These are phyloP conservation scores for Coniferiporia sulphurascens DNA, from an alignment of 1,284 basidiomycete species.

Conservation along the genomic window DNA sequence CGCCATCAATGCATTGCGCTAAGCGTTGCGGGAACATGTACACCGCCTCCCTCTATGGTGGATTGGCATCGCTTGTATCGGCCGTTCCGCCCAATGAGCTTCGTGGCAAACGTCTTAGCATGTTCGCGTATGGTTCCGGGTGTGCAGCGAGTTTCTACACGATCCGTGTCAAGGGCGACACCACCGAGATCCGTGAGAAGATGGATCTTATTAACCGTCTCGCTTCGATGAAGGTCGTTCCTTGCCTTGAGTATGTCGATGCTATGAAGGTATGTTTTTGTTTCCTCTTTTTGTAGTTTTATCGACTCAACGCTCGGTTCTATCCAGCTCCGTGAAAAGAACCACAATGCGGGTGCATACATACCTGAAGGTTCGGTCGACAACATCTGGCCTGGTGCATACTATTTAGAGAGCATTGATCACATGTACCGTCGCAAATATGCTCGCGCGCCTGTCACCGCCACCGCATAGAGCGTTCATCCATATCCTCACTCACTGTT, in stretches of 20 bases:
- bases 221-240: slow-evolving; percentile 84
- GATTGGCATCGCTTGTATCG: slow-evolving; percentile 80
- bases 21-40: slow-evolving; percentile 97
- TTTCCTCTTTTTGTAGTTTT: neutral
- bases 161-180: slow-evolving; percentile 82
- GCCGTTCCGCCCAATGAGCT: slow-evolving; percentile 63
- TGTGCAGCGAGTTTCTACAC: slow-evolving; percentile 91
- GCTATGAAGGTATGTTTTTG: slow-evolving; percentile 59
- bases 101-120: slow-evolving; percentile 75
- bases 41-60: slow-evolving; percentile 95
- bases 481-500: neutral
- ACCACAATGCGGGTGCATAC: slow-evolving; percentile 90
- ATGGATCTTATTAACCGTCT: slow-evolving; percentile 78
- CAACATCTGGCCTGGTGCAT: slow-evolving; percentile 92
- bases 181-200: slow-evolving; percentile 73
- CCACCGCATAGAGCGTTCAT: neutral
- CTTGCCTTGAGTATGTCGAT: slow-evolving; percentile 82
- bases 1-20: slow-evolving; percentile 78
- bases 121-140: slow-evolving; percentile 95
- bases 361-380: slow-evolving; percentile 82
- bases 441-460: slow-evolving; percentile 22
- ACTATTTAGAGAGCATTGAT: slow-evolving; percentile 93
- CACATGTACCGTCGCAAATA: slow-evolving; percentile 92
- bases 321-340: slow-evolving; percentile 84
- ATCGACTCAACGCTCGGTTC: neutral